A percentile compares a stretch with the other conserved stretches of the same genome.
Conservation (phyloP, 1,139 yeast genomes). For the Yamadazyma friedrichii region DNA sequence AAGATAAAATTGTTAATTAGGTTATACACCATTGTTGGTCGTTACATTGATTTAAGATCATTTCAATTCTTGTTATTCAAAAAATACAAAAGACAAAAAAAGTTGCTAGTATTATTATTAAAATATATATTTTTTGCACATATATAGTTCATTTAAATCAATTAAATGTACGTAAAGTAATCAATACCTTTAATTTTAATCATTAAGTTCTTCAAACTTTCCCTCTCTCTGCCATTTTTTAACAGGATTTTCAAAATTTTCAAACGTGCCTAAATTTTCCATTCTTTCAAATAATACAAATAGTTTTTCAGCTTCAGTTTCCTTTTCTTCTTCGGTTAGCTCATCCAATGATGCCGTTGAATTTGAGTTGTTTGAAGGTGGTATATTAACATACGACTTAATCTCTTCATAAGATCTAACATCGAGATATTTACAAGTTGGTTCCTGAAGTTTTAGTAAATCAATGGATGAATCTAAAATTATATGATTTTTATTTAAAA, state of each 20-base stretch:
- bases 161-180: too few relatives aligned
- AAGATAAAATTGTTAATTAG: conserved; percentile 12
- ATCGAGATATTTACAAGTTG: conserved; percentile 14
- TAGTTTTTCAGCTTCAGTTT: conserved; percentile 51
- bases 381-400: background rate
- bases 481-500: conserved; percentile 17
- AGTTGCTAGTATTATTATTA: too few relatives aligned
- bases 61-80: background rate
- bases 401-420: conserved; percentile 2
- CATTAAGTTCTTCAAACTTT: conserved; percentile 24
- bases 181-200: background rate
- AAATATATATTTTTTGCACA: too few relatives aligned
- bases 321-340: conserved; percentile 52
- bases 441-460: conserved; percentile 16
- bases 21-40: background rate
- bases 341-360: conserved; percentile 7
- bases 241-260: conserved; percentile 42
- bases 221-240: conserved; percentile 36
- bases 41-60: too few relatives aligned
- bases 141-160: too few relatives aligned
- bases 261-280: conserved; percentile 43
- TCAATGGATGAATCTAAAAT: conserved; percentile 19
- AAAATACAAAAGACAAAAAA: too few relatives aligned
- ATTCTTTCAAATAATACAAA: conserved; percentile 49
- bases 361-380: background rate